A percentile compares a stretch with the other conserved stretches of the same genome.
Evolutionary conservation across 257 asterid genomes (phyloP).

Genomic region (Misopates orontium): DNA sequence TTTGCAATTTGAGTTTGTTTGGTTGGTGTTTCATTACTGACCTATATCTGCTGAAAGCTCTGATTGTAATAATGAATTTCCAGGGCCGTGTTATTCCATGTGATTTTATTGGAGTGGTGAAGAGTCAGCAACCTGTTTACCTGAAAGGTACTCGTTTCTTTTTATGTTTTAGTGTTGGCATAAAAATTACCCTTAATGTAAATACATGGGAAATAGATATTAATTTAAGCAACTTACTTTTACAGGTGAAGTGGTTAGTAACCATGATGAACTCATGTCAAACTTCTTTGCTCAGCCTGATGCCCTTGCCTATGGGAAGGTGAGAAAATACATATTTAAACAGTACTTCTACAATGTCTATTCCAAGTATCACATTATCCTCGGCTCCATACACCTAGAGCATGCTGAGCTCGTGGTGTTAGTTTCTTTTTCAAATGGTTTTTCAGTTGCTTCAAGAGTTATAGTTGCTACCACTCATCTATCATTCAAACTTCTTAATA

Average conservation of each 20-base stretch:
- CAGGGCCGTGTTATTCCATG: conserved; percentile 99
- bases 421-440: neutral
- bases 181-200: conserved; percentile 1
- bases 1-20: neutral
- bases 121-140: conserved; percentile 96
- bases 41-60: conserved; percentile 27
- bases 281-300: conserved; percentile 99
- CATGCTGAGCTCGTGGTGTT: neutral
- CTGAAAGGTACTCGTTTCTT: conserved; percentile 59
- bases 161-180: conserved; percentile 23
- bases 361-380: neutral
- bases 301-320: conserved; percentile 99
- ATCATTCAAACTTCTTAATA: conserved; percentile 6
- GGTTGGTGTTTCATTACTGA: neutral
- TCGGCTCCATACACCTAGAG: neutral
- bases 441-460: conserved; percentile 1
- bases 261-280: conserved; percentile 99
- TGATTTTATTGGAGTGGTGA: conserved; percentile 93
- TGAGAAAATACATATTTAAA: conserved; percentile 22
- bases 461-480: conserved; percentile 11
- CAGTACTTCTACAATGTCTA: neutral
- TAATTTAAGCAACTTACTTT: conserved; percentile 29
- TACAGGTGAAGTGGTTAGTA: conserved; percentile 87
- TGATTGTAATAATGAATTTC: conserved; percentile 32
- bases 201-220: neutral